Evolutionary conservation across 139 green algal genomes (phyloP).

Genomic region (Chlamydomonas sphaeroides): DNA sequence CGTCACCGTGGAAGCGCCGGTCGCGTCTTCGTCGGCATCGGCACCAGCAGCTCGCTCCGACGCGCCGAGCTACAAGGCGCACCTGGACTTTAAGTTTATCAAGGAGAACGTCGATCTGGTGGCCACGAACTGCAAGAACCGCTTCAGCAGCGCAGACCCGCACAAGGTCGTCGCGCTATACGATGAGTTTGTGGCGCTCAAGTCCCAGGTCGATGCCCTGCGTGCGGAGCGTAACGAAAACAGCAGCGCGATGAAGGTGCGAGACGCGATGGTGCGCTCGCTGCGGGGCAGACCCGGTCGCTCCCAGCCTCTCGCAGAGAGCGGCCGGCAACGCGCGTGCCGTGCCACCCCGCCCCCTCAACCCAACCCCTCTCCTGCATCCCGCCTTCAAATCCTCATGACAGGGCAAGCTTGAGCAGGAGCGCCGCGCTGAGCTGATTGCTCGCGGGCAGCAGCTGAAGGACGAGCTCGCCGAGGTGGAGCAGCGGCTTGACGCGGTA

Average conservation of each 20-base stretch:
- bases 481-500: constrained; percentile 67
- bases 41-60: background rate
- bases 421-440: constrained; percentile 78
- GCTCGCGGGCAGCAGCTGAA: constrained; percentile 91
- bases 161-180: constrained; percentile 85
- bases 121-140: constrained; percentile 71
- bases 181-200: constrained; percentile 75
- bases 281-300: too few relatives aligned
- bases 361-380: background rate
- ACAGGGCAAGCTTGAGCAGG: constrained; percentile 89
- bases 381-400: background rate
- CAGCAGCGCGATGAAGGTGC: constrained; percentile 90
- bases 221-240: constrained; percentile 88
- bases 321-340: too few relatives aligned
- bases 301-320: too few relatives aligned
- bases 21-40: background rate
- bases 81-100: constrained; percentile 91
- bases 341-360: too few relatives aligned
- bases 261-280: too few relatives aligned
- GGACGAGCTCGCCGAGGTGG: constrained; percentile 81
- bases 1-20: constrained; percentile 14
- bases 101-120: constrained; percentile 80
- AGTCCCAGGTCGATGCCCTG: constrained; percentile 75
- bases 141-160: constrained; percentile 81
- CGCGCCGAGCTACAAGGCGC: constrained; percentile 72